phyloP scores from a whole-genome alignment of 768 basidiomycete genomes.

The Lepiota venenata region DNA sequence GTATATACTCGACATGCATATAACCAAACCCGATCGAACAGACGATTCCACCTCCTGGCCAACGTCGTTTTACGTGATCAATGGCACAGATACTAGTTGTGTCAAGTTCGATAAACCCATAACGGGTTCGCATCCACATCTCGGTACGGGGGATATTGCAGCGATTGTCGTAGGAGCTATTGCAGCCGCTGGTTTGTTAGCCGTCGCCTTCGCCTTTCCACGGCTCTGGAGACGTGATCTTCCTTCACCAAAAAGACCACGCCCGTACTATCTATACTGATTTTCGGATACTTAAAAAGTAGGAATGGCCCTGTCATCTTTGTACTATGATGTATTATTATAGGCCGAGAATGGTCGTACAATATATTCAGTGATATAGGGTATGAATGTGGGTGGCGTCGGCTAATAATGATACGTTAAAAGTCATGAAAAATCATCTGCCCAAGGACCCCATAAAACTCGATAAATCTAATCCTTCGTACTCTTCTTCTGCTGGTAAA shows the following conservation, averaged over 20 bases:
- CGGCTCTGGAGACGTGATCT: slow-evolving; percentile 22
- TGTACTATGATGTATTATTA: slow-evolving; percentile 7
- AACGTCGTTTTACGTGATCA: slow-evolving; percentile 26
- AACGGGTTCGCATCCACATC: neutral
- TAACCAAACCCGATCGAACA: slow-evolving; percentile 21
- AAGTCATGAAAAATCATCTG: slow-evolving; percentile 26
- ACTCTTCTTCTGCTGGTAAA: slow-evolving; percentile 89
- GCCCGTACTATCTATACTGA: slow-evolving; percentile 6
- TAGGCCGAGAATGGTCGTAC: slow-evolving; percentile 1
- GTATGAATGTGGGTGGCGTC: neutral
- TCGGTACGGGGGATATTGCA: slow-evolving; percentile 17
- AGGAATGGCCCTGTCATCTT: neutral
- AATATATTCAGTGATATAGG: slow-evolving; percentile 10
- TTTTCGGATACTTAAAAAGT: neutral
- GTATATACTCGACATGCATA: slow-evolving; percentile 18
- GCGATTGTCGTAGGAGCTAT: slow-evolving; percentile 21
- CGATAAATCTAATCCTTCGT: slow-evolving; percentile 80
- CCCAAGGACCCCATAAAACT: slow-evolving; percentile 87
- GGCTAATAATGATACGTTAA: neutral
- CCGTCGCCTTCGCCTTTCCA: slow-evolving; percentile 21
- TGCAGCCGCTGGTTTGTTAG: slow-evolving; percentile 16
- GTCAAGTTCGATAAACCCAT: slow-evolving; percentile 8
- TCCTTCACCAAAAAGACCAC: slow-evolving; percentile 11
- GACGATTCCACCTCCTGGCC: slow-evolving; percentile 17
- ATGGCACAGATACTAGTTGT: slow-evolving; percentile 20